A percentile compares a stretch with the other conserved stretches of the same genome.
Evolutionary conservation across 768 basidiomycete genomes (phyloP).

Genomic region (Russula griseocarnosa): DNA sequence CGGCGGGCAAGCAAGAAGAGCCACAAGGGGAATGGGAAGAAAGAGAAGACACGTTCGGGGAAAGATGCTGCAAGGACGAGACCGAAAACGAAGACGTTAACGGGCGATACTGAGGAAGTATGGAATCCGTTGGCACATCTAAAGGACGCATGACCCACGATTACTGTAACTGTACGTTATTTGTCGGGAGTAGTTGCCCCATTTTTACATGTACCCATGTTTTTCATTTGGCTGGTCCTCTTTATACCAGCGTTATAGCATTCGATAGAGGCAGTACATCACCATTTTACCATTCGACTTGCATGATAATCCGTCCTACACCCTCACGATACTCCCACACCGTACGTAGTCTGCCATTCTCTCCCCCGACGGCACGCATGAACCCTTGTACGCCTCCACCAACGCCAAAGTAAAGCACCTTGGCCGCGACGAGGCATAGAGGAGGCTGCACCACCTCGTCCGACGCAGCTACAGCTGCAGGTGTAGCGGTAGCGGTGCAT

Average conservation of each 20-base stretch:
- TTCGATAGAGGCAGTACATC: background rate
- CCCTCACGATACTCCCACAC: conserved; percentile 66
- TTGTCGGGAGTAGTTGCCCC: background rate
- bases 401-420: conserved; percentile 92
- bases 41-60: background rate
- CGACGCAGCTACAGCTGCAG: background rate
- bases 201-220: background rate
- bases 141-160: conserved; percentile 1
- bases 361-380: conserved; percentile 46
- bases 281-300: conserved; percentile 46
- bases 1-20: conserved; percentile 13
- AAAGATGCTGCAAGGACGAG: background rate
- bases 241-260: background rate
- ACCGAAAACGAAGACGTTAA: background rate
- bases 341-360: conserved; percentile 41
- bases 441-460: background rate
- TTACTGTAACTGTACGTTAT: background rate
- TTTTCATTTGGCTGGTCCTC: background rate
- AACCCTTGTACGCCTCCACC: conserved; percentile 85
- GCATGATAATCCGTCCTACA: conserved; percentile 70
- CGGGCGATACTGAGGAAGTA: conserved; percentile 4
- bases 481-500: conserved; percentile 27
- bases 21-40: conserved; percentile 7
- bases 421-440: conserved; percentile 79
- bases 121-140: conserved; percentile 22